Conservation (phyloP, 1,284 basidiomycete genomes). For the Pyrrhoderma lamaoense region DNA sequence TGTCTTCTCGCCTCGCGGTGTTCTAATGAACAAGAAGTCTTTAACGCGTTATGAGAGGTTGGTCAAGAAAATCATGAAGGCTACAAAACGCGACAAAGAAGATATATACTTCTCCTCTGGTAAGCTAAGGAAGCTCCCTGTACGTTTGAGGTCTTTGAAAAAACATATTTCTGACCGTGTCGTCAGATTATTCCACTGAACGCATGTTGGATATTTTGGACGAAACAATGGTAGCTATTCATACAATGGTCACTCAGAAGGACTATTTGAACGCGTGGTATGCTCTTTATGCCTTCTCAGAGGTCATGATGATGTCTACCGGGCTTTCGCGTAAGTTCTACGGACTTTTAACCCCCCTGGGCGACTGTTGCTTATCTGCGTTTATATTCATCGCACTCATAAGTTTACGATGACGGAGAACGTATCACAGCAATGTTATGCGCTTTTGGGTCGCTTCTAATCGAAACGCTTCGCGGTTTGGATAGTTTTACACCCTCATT, state of each 20-base stretch:
- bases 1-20: too few relatives aligned
- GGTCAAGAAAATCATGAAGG: too few relatives aligned
- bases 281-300: constrained; percentile 29
- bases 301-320: constrained; percentile 29
- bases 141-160: not conserved
- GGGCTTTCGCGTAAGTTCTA: constrained; percentile 29
- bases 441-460: constrained; percentile 32
- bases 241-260: constrained; percentile 30
- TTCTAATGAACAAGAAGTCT: too few relatives aligned
- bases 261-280: constrained; percentile 30
- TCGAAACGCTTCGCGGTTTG: constrained; percentile 31
- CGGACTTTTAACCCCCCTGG: not conserved
- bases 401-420: constrained; percentile 34
- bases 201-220: constrained; percentile 32
- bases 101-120: too few relatives aligned
- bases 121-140: too few relatives aligned
- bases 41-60: too few relatives aligned
- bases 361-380: not conserved
- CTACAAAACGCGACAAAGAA: too few relatives aligned
- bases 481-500: constrained; percentile 26
- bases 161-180: too few relatives aligned
- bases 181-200: constrained; percentile 27
- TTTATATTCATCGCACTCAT: too few relatives aligned
- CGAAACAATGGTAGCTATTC: constrained; percentile 25
- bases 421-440: constrained; percentile 31